Base-by-base conservation (phyloP, 768 basidiomycete genomes). In the Boletus subparvulus region DNA sequence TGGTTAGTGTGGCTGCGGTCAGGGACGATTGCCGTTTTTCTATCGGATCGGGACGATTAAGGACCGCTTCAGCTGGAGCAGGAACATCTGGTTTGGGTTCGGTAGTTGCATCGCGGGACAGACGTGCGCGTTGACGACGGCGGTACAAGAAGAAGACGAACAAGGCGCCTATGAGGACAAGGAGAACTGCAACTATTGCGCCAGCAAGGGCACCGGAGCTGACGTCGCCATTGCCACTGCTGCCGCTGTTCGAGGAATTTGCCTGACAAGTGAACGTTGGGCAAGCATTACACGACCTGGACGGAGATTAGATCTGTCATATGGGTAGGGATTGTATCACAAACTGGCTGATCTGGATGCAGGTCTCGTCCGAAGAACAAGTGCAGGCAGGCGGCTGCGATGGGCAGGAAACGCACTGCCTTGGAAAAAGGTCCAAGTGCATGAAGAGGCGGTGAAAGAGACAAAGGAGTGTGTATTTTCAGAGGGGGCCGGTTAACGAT, bases 31-130 rank as follows among this genome's bases (percentile, higher is more conserved):
- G 64, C 8, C 78, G 69, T 67, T 89, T 90, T 74, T 89, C 88
- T 50, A 74, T 85, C 32, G 90, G 90, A 71, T 92, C 88, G n/a
- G 90, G 88, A 41, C 90, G 79, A 69, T 85, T 88, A 56, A 92
- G 85, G 35, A 92, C 91, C 11, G 84, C 83, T 62, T 82, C 86
- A 19, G 91, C 90, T 21, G 87, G 74, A 2, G 88, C 90, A 37
- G 89, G 90, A 19, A 83, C 71, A 64, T 92, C 90, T 49, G 74
- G 69, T 61, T 80, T 80, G 53, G 74, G 64, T 55, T 83, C 82
- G 33, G 62, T 67, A 16, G 56, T 66, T 21, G 67, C 52, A 17
- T 72, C 69, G 24, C 63, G 52, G 35, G 66, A 54, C 53, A 70
- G 75, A 58, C 76, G 77, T 16, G 79, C 69, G 51, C 79, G 80